A percentile compares a stretch with the other conserved stretches of the same genome.
These are phyloP conservation scores for Phoma herbarum DNA, from an alignment of 2,329 filamentous ascomycete genomes.

Conservation along the genomic window DNA sequence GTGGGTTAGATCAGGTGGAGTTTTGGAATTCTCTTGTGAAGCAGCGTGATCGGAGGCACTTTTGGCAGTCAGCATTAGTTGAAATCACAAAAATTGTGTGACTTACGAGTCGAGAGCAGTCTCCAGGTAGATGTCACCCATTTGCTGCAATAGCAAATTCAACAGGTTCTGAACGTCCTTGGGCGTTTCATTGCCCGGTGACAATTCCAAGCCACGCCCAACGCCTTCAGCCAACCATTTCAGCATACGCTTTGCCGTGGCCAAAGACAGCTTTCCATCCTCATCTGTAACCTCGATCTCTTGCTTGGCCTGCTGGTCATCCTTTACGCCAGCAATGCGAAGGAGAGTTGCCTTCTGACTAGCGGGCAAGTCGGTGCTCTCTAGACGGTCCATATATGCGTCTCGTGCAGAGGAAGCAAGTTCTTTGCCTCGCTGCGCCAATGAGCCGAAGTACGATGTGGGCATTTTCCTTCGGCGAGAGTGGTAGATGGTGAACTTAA, in stretches of 20 bases:
- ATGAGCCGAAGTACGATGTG: conserved; percentile 89
- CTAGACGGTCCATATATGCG: conserved; percentile 86
- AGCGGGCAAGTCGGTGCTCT: conserved; percentile 85
- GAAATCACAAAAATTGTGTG: neutral
- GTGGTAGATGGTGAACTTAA: conserved; percentile 98
- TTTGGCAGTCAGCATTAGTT: conserved; percentile 22
- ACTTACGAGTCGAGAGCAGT: conserved; percentile 68
- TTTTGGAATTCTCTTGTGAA: conserved; percentile 80
- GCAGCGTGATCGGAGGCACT: conserved; percentile 71
- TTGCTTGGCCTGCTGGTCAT: conserved; percentile 77
- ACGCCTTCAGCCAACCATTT: conserved; percentile 97
- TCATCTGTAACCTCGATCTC: conserved; percentile 92
- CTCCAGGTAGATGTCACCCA: conserved; percentile 83
- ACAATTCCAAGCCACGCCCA: conserved; percentile 88
- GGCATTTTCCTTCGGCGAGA: conserved; percentile 86
- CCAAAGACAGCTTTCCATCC: conserved; percentile 81
- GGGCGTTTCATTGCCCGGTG: conserved; percentile 84
- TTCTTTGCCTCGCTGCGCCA: conserved; percentile 90
- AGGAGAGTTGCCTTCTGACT: conserved; percentile 93
- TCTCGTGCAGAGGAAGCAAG: conserved; percentile 88
- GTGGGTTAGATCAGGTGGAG: conserved; percentile 87
- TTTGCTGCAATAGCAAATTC: conserved; percentile 81
- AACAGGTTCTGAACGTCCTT: conserved; percentile 91
- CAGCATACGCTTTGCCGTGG: conserved; percentile 97
- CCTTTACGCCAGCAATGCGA: conserved; percentile 81